phyloP scores from a whole-genome alignment of 169 alveolate genomes.

The Plasmodium berghei region DNA sequence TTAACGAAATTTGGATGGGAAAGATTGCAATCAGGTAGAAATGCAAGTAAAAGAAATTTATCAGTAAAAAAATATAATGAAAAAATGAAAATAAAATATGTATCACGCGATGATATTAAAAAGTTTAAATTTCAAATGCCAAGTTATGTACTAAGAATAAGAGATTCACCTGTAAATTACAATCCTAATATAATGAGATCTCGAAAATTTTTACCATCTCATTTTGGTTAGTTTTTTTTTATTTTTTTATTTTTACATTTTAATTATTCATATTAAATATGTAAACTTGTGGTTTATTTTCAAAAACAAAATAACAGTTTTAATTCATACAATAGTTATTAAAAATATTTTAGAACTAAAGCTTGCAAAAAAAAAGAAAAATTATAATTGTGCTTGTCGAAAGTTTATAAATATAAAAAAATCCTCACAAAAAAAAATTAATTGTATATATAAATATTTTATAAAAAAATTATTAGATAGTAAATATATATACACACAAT shows the following conservation, averaged over 20 bases:
- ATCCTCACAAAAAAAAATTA: neutral
- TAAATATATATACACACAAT: neutral
- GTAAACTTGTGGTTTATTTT: neutral
- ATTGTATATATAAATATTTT: neutral
- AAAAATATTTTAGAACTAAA: slow-evolving; percentile 2
- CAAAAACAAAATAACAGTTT: neutral
- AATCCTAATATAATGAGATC: slow-evolving; percentile 83
- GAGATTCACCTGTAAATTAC: slow-evolving; percentile 83
- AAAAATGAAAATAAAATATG: slow-evolving; percentile 83
- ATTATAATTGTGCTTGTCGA: neutral
- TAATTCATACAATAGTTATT: neutral
- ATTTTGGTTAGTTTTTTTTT: slow-evolving; percentile 75
- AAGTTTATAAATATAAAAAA: neutral
- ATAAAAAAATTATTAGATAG: neutral
- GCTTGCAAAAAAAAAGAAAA: neutral
- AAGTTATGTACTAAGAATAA: slow-evolving; percentile 80
- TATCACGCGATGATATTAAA: slow-evolving; percentile 81
- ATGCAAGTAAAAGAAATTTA: slow-evolving; percentile 79
- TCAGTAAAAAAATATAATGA: slow-evolving; percentile 79
- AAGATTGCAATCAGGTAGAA: slow-evolving; percentile 81
- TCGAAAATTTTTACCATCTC: slow-evolving; percentile 76
- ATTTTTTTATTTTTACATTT: neutral
- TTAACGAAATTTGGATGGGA: slow-evolving; percentile 88
- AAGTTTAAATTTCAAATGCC: slow-evolving; percentile 84
- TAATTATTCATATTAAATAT: neutral